Evolutionary conservation across 1,284 basidiomycete genomes (phyloP).

Genomic region (Malassezia nana): DNA sequence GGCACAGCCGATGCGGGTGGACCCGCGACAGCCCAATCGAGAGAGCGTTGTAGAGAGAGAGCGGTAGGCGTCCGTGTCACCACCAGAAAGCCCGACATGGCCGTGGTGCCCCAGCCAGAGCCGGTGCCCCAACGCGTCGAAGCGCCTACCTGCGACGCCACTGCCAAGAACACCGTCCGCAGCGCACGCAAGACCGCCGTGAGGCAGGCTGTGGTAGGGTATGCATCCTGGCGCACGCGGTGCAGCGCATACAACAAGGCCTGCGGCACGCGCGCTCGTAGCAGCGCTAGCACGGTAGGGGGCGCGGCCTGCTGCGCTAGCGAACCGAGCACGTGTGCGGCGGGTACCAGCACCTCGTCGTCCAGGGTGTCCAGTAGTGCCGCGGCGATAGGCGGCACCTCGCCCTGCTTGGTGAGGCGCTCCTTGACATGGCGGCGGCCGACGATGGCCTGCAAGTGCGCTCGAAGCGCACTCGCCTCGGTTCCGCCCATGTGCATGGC

Average conservation of each 20-base stretch:
- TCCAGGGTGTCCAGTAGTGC: neutral
- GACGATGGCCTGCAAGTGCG: constrained; percentile 16
- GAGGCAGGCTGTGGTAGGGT: constrained; percentile 8
- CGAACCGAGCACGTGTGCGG: constrained; percentile 22
- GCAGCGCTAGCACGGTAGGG: constrained; percentile 18
- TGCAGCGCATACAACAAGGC: neutral
- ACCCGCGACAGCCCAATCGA: neutral
- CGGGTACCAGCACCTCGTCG: constrained; percentile 12
- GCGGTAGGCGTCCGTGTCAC: neutral
- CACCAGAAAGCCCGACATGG: neutral
- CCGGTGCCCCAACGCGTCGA: constrained; percentile 37
- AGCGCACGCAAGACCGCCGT: constrained; percentile 30
- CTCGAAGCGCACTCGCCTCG: constrained; percentile 8
- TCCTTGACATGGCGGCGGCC: constrained; percentile 20
- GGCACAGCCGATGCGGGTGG: neutral
- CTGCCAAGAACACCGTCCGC: constrained; percentile 28
- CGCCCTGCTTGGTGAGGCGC: constrained; percentile 11
- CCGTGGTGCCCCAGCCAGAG: constrained; percentile 24
- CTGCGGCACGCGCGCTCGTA: constrained; percentile 12
- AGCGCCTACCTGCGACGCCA: constrained; percentile 34
- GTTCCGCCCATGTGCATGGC: neutral
- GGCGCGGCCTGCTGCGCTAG: constrained; percentile 20
- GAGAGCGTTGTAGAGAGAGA: neutral
- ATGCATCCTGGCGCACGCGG: neutral
- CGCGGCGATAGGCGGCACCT: constrained; percentile 1